A percentile compares a stretch with the other conserved stretches of the same genome.
These are phyloP conservation scores for Pseudodiploospora longispora DNA, from an alignment of 2,329 filamentous ascomycete species.

Conservation along the genomic window DNA sequence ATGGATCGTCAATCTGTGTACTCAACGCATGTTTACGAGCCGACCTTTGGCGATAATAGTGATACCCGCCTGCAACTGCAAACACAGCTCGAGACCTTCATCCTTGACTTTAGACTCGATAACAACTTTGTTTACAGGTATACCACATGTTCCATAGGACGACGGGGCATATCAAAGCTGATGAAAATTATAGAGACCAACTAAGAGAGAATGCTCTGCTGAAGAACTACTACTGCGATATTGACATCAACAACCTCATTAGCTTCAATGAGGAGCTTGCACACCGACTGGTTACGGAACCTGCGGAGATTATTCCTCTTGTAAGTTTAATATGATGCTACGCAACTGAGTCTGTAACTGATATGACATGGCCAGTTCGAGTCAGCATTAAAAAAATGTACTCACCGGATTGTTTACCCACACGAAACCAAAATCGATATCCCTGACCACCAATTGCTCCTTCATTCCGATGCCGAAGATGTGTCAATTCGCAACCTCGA, in stretches of 20 bases:
- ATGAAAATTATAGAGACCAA: slow-evolving; percentile 63
- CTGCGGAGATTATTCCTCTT: slow-evolving; percentile 84
- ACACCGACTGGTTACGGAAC: slow-evolving; percentile 80
- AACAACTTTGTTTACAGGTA: slow-evolving; percentile 93
- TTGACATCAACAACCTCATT: slow-evolving; percentile 92
- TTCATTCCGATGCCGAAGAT: slow-evolving; percentile 85
- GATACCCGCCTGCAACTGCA: slow-evolving; percentile 68
- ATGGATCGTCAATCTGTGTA: slow-evolving; percentile 91
- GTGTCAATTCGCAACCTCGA: slow-evolving; percentile 92
- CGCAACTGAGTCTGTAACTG: not conserved
- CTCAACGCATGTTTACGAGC: slow-evolving; percentile 71
- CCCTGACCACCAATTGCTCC: slow-evolving; percentile 86
- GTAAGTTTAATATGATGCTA: slow-evolving; percentile 40
- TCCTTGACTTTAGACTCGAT: slow-evolving; percentile 88
- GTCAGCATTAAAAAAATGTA: slow-evolving; percentile 79
- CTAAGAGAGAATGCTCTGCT: slow-evolving; percentile 89
- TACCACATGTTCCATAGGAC: slow-evolving; percentile 10
- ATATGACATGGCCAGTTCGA: slow-evolving; percentile 60
- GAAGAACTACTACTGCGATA: slow-evolving; percentile 91
- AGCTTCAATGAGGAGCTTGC: slow-evolving; percentile 94
- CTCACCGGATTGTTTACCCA: slow-evolving; percentile 87
- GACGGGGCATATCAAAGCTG: slow-evolving; percentile 2
- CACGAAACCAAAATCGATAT: slow-evolving; percentile 58
- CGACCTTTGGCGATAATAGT: slow-evolving; percentile 55
- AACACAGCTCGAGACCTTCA: slow-evolving; percentile 76